Evolutionary conservation across 371 early-diverging fungal genomes (phyloP).

Genomic region (Sporodiniella umbellata): DNA sequence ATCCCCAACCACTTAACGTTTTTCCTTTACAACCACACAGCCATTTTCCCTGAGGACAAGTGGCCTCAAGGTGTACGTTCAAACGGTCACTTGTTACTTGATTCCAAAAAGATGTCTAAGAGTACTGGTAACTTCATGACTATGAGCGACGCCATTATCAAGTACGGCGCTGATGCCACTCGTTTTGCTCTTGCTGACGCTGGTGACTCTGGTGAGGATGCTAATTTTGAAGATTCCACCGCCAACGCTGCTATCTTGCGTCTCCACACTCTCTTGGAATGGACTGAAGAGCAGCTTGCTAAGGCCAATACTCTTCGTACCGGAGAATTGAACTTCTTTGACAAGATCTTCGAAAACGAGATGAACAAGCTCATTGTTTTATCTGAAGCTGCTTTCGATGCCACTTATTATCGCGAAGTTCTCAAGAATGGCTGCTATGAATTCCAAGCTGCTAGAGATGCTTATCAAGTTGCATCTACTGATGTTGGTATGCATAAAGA

Average conservation of each 20-base stretch:
- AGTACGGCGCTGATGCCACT: constrained; percentile 98
- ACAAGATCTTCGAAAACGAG: constrained; percentile 85
- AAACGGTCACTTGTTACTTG: constrained; percentile 98
- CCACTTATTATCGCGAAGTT: constrained; percentile 92
- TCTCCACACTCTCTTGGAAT: constrained; percentile 90
- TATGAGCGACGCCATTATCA: constrained; percentile 79
- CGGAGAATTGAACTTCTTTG: constrained; percentile 67
- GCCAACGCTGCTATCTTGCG: constrained; percentile 97
- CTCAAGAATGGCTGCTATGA: constrained; percentile 95
- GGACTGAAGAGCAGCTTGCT: constrained; percentile 67
- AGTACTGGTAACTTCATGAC: constrained; percentile 99
- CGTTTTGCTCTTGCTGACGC: constrained; percentile 95
- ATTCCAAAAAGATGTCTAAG: constrained; percentile 99
- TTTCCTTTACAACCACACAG: constrained; percentile 98
- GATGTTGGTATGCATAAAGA: constrained; percentile 82
- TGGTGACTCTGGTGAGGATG: constrained; percentile 98
- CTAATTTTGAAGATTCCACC: constrained; percentile 97
- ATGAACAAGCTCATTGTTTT: constrained; percentile 72
- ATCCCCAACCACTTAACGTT: constrained; percentile 99
- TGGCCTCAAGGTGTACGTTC: constrained; percentile 95
- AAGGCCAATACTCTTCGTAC: constrained; percentile 36
- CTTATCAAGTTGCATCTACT: constrained; percentile 80
- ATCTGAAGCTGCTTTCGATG: constrained; percentile 78
- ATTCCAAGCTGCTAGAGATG: constrained; percentile 86
- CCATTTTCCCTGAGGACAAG: constrained; percentile 90